Percentiles rank a stretch among this genome's conserved stretches.
Evolutionary conservation across 768 basidiomycete species (phyloP).

Genomic region (Galerina marginata): DNA sequence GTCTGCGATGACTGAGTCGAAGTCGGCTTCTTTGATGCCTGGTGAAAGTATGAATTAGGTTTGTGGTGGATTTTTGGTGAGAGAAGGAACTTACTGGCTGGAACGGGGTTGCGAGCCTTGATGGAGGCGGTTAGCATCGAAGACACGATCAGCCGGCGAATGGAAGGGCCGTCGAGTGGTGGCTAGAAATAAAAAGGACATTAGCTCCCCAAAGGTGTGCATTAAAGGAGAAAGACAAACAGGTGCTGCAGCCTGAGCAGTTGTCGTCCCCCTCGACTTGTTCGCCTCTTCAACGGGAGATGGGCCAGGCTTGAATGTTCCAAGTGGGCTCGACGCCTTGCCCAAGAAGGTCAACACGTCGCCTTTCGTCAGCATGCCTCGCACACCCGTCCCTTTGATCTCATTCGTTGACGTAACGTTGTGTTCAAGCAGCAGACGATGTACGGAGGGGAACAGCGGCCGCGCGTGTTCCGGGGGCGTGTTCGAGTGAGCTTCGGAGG

Average conservation of each 20-base stretch:
- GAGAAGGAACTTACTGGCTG: constrained; percentile 38
- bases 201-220: background rate
- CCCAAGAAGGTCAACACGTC: constrained; percentile 90
- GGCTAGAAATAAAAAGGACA: constrained; percentile 20
- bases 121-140: constrained; percentile 61
- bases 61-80: constrained; percentile 10
- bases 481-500: constrained; percentile 39
- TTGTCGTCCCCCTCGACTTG: constrained; percentile 34
- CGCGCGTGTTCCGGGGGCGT: constrained; percentile 56
- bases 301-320: constrained; percentile 66
- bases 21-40: constrained; percentile 56
- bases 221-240: constrained; percentile 30
- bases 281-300: constrained; percentile 38
- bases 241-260: constrained; percentile 25
- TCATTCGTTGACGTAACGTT: constrained; percentile 60
- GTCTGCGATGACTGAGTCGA: constrained; percentile 78
- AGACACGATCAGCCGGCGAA: constrained; percentile 70
- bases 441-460: constrained; percentile 90
- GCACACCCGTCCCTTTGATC: constrained; percentile 88
- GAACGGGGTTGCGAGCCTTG: constrained; percentile 49
- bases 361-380: constrained; percentile 96
- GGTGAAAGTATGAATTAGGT: background rate
- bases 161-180: constrained; percentile 66
- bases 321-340: constrained; percentile 76
- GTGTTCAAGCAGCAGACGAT: constrained; percentile 76